Conservation (phyloP, 139 green algal species). For the Spirogloea muscicola region DNA sequence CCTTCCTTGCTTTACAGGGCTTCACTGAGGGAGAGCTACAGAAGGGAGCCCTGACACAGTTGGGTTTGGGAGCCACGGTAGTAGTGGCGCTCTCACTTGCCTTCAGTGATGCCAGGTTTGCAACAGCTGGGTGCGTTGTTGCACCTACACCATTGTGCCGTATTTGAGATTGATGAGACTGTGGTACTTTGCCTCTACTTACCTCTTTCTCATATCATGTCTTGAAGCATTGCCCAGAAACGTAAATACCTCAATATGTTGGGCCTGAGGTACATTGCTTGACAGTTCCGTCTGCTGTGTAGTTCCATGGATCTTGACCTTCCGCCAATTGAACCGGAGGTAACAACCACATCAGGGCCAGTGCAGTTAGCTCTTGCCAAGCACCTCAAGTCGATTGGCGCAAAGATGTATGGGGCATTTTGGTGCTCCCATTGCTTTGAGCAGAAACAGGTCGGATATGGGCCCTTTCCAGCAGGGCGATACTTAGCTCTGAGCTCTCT, state of each 20-base stretch:
- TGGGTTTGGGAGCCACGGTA: conserved; percentile 5
- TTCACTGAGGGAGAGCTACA: conserved; percentile 18
- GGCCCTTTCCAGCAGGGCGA: too few species aligned
- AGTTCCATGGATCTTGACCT: conserved; percentile 41
- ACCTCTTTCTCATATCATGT: too few species aligned
- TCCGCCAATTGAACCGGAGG: conserved; percentile 34
- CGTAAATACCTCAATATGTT: too few species aligned
- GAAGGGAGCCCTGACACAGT: conserved; percentile 16
- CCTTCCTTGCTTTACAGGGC: conserved; percentile 33
- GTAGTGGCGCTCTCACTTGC: conserved; percentile 23
- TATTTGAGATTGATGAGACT: too few species aligned
- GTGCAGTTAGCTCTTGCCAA: conserved; percentile 54
- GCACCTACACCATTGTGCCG: too few species aligned
- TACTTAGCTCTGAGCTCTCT: too few species aligned
- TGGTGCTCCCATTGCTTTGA: conserved; percentile 97
- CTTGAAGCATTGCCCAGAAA: too few species aligned
- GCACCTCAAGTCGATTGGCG: conserved; percentile 66
- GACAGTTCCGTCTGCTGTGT: too few species aligned
- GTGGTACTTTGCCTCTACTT: too few species aligned
- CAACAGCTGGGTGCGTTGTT: conserved; percentile 33
- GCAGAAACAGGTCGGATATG: conserved; percentile 73
- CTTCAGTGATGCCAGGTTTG: conserved; percentile 33
- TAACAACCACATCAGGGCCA: conserved; percentile 46
- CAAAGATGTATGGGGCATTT: conserved; percentile 96
- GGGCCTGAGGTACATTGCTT: too few species aligned